Percentiles rank a stretch among this genome's conserved stretches.
Evolutionary conservation across 2,329 filamentous ascomycete species (phyloP).

Genomic region (Penicillium sp.): DNA sequence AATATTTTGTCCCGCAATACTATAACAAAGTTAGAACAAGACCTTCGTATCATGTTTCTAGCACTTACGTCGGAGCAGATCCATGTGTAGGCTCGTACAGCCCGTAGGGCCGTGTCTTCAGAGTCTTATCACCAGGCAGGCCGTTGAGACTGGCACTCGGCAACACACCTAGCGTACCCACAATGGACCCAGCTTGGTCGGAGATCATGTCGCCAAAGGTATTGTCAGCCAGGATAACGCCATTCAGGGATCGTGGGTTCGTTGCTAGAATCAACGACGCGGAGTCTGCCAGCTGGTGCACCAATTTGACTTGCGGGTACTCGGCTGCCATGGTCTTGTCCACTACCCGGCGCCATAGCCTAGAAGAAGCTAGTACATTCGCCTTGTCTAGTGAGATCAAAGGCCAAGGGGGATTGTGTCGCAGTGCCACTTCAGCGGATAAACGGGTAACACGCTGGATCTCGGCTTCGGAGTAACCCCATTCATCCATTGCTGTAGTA

Average conservation of each 20-base stretch:
- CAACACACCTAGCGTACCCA: slow-evolving; percentile 78
- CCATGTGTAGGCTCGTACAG: slow-evolving; percentile 93
- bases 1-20: slow-evolving; percentile 82
- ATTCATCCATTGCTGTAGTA: slow-evolving; percentile 61
- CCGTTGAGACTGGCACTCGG: slow-evolving; percentile 82
- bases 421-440: slow-evolving; percentile 72
- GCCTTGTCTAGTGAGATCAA: slow-evolving; percentile 90
- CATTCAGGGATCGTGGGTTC: slow-evolving; percentile 78
- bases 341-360: slow-evolving; percentile 81
- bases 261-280: slow-evolving; percentile 92
- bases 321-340: slow-evolving; percentile 75
- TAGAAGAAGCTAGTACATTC: slow-evolving; percentile 82
- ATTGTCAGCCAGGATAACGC: slow-evolving; percentile 84
- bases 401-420: slow-evolving; percentile 66
- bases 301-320: slow-evolving; percentile 76
- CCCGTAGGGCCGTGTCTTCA: slow-evolving; percentile 72
- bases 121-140: slow-evolving; percentile 64
- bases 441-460: slow-evolving; percentile 78
- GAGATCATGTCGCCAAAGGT: slow-evolving; percentile 90
- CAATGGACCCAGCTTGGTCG: slow-evolving; percentile 87
- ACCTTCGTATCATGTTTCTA: not conserved
- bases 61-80: slow-evolving; percentile 36
- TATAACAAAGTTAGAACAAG: slow-evolving; percentile 32
- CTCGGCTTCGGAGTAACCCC: slow-evolving; percentile 77
- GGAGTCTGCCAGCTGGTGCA: slow-evolving; percentile 85